phyloP scores from a whole-genome alignment of 345 rosid species.

The Murraya paniculata region DNA sequence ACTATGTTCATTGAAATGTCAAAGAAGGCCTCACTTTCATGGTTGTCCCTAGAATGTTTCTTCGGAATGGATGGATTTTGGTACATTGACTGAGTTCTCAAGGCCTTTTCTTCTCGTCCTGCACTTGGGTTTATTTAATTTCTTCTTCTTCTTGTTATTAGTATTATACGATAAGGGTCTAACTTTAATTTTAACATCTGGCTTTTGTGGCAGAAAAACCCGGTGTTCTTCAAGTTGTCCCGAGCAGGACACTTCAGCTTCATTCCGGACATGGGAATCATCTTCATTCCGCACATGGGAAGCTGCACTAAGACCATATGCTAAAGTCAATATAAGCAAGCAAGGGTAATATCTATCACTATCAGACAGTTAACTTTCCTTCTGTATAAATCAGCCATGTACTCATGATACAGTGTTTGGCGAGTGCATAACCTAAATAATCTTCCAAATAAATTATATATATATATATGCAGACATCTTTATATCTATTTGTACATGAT shows the following conservation, averaged over 20 bases:
- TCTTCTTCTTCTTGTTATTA: not conserved
- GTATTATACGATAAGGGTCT: not conserved
- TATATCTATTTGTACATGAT: not conserved
- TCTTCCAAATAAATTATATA: not conserved
- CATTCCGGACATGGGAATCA: constrained; percentile 30
- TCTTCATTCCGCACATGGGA: constrained; percentile 22
- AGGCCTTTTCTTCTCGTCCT: not conserved
- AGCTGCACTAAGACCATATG: constrained; percentile 26
- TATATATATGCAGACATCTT: not conserved
- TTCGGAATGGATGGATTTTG: no score
- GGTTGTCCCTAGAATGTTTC: no score
- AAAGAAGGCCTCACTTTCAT: no score
- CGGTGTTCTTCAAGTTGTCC: constrained; percentile 86
- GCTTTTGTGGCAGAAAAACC: constrained; percentile 59
- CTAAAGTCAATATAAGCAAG: not conserved
- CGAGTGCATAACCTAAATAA: constrained; percentile 4
- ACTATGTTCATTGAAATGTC: not conserved
- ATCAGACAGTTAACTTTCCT: not conserved
- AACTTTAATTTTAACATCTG: not conserved
- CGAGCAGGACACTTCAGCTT: constrained; percentile 58
- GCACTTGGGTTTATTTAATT: not conserved
- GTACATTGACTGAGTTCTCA: no score
- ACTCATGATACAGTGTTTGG: not conserved
- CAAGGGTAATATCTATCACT: not conserved
- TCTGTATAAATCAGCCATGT: not conserved